A percentile compares a stretch with the other conserved stretches of the same genome.
Conservation (phyloP, 306 rosid species). For the Vigna reflexopilosa region DNA sequence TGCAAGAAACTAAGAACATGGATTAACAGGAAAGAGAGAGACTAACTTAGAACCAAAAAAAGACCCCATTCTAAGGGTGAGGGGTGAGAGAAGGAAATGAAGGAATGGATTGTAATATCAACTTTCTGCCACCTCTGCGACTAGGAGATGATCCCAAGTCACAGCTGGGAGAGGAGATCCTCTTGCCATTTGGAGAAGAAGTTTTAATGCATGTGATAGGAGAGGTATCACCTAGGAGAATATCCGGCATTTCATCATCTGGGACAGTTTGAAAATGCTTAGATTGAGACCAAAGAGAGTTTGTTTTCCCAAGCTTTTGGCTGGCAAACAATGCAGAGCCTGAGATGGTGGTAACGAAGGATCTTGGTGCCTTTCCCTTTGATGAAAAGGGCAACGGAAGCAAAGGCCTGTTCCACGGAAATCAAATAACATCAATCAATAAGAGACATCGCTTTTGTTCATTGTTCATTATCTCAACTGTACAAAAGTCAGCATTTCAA, state of each 20-base stretch:
- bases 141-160: constrained; percentile 68
- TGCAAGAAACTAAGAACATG: constrained; percentile 34
- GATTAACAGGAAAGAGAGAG: neutral
- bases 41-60: constrained; percentile 30
- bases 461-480: constrained; percentile 3
- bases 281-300: constrained; percentile 57
- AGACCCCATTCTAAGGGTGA: constrained; percentile 52
- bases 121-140: constrained; percentile 78
- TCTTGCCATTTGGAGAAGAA: constrained; percentile 81
- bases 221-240: constrained; percentile 61
- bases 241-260: constrained; percentile 69
- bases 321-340: constrained; percentile 60
- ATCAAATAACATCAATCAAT: constrained; percentile 16
- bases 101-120: constrained; percentile 90
- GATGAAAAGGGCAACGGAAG: constrained; percentile 72
- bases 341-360: constrained; percentile 63
- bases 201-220: constrained; percentile 70
- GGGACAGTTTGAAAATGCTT: constrained; percentile 51
- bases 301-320: constrained; percentile 64
- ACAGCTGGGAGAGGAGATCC: constrained; percentile 80
- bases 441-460: neutral
- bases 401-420: constrained; percentile 53
- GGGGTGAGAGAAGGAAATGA: constrained; percentile 82
- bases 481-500: constrained; percentile 36
- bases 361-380: constrained; percentile 67